phyloP scores from a whole-genome alignment of 306 rosid genomes.

The Gastrolobium villosum region DNA sequence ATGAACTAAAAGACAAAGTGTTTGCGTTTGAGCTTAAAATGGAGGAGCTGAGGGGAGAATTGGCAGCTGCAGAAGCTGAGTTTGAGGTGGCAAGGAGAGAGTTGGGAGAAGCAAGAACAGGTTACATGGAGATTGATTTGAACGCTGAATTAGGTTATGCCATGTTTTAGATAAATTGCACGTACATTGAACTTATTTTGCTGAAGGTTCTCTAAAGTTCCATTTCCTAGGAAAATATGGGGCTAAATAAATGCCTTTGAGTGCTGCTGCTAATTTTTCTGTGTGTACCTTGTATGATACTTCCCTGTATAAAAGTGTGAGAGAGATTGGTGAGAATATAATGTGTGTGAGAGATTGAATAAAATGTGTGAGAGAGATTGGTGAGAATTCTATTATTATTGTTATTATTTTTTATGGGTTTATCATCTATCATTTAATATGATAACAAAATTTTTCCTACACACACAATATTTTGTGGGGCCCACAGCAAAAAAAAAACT shows the following conservation, averaged over 20 bases:
- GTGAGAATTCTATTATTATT: too few species aligned
- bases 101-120: constrained; percentile 31
- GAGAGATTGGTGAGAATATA: too few species aligned
- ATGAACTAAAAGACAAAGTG: constrained; percentile 3
- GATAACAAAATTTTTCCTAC: too few species aligned
- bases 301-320: neutral
- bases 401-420: too few species aligned
- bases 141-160: constrained; percentile 50
- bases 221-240: neutral
- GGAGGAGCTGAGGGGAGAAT: constrained; percentile 44
- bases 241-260: neutral
- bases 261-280: neutral
- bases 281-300: neutral
- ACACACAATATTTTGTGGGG: too few species aligned
- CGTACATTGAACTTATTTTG: neutral
- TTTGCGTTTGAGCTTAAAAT: constrained; percentile 35
- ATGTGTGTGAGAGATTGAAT: too few species aligned
- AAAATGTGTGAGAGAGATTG: too few species aligned
- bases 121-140: constrained; percentile 44
- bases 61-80: constrained; percentile 44
- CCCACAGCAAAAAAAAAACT: too few species aligned
- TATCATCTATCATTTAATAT: too few species aligned
- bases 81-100: constrained; percentile 36
- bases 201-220: neutral
- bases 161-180: constrained; percentile 36